These are phyloP conservation scores for Pleomassaria siparia DNA, from an alignment of 2,329 filamentous ascomycete species.

Conservation along the genomic window DNA sequence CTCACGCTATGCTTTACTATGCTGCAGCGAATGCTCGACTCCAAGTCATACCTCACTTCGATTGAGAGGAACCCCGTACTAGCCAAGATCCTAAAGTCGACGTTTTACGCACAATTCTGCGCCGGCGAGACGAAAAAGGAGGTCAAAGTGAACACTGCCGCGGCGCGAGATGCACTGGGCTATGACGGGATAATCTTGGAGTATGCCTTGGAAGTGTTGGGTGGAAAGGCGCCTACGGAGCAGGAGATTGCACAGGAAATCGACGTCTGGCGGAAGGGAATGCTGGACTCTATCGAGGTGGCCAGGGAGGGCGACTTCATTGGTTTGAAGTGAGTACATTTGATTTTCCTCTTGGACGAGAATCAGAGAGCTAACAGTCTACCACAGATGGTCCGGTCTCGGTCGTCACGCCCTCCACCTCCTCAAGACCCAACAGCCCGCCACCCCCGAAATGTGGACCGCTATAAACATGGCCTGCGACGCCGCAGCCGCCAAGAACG, in stretches of 20 bases:
- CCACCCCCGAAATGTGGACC: constrained; percentile 64
- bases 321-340: constrained; percentile 51
- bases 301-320: constrained; percentile 56
- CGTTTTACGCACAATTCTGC: constrained; percentile 90
- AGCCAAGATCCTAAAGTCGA: constrained; percentile 71
- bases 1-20: constrained; percentile 69
- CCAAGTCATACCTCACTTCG: constrained; percentile 66
- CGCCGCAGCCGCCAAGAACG: constrained; percentile 66
- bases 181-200: constrained; percentile 83
- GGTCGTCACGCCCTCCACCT: constrained; percentile 70
- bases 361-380: constrained; percentile 24
- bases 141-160: constrained; percentile 63
- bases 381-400: constrained; percentile 72
- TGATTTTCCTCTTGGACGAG: not conserved
- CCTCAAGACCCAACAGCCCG: constrained; percentile 63
- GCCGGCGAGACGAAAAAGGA: constrained; percentile 74
- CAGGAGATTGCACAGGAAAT: constrained; percentile 64
- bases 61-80: constrained; percentile 76
- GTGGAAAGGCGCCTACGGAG: constrained; percentile 58
- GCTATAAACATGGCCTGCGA: constrained; percentile 76
- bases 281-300: constrained; percentile 68
- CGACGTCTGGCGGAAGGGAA: constrained; percentile 70
- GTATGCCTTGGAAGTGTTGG: constrained; percentile 80
- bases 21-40: constrained; percentile 70
- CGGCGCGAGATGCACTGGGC: constrained; percentile 69